A percentile compares a stretch with the other conserved stretches of the same genome.
These are phyloP conservation scores for Austropuccinia psidii DNA, from an alignment of 1,284 basidiomycete genomes.

Conservation along the genomic window DNA sequence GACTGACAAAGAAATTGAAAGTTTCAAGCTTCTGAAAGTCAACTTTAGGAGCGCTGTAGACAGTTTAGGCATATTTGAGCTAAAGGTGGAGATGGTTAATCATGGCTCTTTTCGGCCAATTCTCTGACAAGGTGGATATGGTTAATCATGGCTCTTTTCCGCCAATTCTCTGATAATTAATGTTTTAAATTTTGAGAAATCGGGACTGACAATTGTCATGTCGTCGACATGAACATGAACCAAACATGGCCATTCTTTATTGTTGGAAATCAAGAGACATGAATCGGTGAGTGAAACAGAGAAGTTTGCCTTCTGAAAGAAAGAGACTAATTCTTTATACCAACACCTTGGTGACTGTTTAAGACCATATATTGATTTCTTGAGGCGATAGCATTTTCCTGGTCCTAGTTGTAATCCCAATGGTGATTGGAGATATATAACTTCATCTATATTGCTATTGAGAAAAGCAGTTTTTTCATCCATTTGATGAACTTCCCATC, in stretches of 20 bases:
- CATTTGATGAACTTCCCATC: background rate
- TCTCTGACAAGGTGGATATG: no score
- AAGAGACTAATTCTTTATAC: background rate
- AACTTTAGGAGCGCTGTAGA: no score
- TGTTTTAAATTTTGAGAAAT: background rate
- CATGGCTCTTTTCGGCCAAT: no score
- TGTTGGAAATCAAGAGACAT: background rate
- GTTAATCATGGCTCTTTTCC: no score
- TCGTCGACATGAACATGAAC: conserved; percentile 9
- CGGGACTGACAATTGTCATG: background rate
- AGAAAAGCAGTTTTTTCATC: background rate
- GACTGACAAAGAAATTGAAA: no score
- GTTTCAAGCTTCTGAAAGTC: no score
- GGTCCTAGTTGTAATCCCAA: background rate
- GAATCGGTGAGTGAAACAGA: background rate
- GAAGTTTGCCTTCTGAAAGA: background rate
- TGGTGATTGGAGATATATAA: background rate
- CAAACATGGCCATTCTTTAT: background rate
- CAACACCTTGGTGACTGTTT: conserved; percentile 3
- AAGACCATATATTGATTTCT: background rate
- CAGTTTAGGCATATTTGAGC: no score
- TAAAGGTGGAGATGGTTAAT: no score
- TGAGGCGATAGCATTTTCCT: background rate
- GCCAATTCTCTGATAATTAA: background rate
- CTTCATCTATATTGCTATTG: background rate